Conservation (phyloP, 768 basidiomycete species). For the Nidularia sp. region DNA sequence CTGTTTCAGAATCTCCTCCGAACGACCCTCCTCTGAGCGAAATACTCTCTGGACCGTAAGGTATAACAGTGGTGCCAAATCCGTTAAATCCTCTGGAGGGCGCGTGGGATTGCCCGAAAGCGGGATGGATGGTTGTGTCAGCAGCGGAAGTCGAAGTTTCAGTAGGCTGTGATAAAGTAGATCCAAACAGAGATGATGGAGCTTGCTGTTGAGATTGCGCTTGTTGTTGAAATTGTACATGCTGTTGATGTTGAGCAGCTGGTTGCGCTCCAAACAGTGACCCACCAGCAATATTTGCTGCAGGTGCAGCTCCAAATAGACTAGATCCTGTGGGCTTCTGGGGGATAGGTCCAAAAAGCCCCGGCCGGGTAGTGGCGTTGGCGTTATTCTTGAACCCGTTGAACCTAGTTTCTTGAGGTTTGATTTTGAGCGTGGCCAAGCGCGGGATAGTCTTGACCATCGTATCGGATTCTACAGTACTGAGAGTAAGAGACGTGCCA, state of each 20-base stretch:
- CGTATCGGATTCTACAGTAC: slow-evolving; percentile 39
- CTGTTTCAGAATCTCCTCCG: too few species aligned
- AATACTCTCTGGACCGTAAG: too few species aligned
- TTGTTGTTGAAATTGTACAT: slow-evolving; percentile 11
- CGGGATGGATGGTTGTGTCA: background rate
- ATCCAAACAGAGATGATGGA: background rate
- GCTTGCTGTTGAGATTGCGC: slow-evolving; percentile 8
- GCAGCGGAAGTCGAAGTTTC: background rate
- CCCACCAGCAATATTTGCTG: background rate
- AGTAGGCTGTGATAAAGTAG: background rate
- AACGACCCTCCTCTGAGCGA: too few species aligned
- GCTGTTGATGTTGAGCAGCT: background rate
- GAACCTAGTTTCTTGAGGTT: background rate
- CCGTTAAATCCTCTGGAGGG: too few species aligned
- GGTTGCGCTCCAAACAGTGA: background rate
- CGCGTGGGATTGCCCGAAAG: too few species aligned
- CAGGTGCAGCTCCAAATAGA: background rate
- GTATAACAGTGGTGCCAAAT: too few species aligned
- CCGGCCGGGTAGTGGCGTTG: too few species aligned
- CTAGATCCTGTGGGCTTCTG: too few species aligned
- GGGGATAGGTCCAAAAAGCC: too few species aligned
- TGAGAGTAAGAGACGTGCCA: slow-evolving; percentile 44
- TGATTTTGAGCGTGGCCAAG: slow-evolving; percentile 26
- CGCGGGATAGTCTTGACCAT: slow-evolving; percentile 27
- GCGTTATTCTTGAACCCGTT: too few species aligned